Base-by-base conservation (phyloP, 164 flowering plant species). In the Echeveria elegans region DNA sequence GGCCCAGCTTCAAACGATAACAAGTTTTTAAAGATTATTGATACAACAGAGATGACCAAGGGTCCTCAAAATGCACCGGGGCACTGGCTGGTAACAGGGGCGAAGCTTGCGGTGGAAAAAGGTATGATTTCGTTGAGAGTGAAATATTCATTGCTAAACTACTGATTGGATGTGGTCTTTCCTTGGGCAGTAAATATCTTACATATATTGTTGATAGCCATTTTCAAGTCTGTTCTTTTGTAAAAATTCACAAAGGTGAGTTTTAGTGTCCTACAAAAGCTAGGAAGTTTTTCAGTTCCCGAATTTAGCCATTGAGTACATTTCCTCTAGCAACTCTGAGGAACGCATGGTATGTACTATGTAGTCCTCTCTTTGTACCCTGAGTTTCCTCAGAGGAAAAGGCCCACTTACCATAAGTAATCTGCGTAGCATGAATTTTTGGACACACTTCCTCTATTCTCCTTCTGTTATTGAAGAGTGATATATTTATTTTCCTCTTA, bases 51-150 rank as follows among this genome's bases (percentile, higher is more conserved):
- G 73, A 84, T 88, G 92, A 58, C 74, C 47, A 88, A 81, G 73
- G 94, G 96, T 30, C 89, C 92, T 0, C 76, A 88, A 75, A 88
- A 89, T 70, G 68, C 74, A 9, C 97, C 97, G 1, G 97, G 97
- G 31, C 94, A 92, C 71, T 92, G 97, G 96, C 58, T 88, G 76
- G 96, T 92, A 1, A 88, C 97, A 0, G 97, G 97, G 18, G 97
- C 82, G 66, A 92, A 89, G 75, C 89, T 89, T 16, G 90, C 90
- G 9, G 87, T 89, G 10, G 98, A 89, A 71, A 86, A 82, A 71
- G 92, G 96, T 37, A 86, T 76, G 72, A 86, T 92, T 64, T 81
- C 80, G 41, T 65, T 92, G 79, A 75, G 91, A 66, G 82, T 89
- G 52, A 92, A 89, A 66, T 88, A 89, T 76, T 89, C 96, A 1